Conservation (phyloP, 202 grass and related monocot genomes). For the Cymbopogon flexuosus region DNA sequence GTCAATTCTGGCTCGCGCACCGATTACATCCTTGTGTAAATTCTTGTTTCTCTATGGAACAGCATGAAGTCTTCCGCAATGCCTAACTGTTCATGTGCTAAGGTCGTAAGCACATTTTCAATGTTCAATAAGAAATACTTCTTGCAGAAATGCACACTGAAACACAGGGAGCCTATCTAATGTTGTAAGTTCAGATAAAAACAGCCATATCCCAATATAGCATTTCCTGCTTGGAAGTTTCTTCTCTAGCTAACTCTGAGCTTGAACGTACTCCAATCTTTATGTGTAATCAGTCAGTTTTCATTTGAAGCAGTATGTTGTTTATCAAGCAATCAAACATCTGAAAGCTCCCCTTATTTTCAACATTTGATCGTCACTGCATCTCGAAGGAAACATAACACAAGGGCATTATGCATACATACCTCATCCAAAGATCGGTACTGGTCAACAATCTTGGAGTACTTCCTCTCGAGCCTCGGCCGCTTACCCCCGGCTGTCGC, state of each 20-base stretch:
- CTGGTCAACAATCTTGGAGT: constrained; percentile 76
- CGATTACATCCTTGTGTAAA: too few species aligned
- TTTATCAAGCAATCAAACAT: not conserved
- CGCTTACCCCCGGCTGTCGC: constrained; percentile 28
- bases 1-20: too few species aligned
- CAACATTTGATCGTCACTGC: not conserved
- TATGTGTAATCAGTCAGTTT: not conserved
- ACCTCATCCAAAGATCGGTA: constrained; percentile 79
- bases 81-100: too few species aligned
- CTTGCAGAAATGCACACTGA: not conserved
- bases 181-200: not conserved
- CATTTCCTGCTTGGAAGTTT: not conserved
- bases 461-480: constrained; percentile 64
- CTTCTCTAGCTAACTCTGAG: not conserved
- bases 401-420: constrained; percentile 4
- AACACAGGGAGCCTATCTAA: not conserved
- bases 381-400: not conserved
- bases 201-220: too few species aligned
- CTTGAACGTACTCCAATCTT: not conserved
- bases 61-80: too few species aligned
- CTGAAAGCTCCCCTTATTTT: not conserved
- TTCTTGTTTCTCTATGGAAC: too few species aligned
- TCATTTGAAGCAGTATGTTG: not conserved
- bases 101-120: not conserved
- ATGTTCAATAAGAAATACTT: not conserved